Base-by-base conservation (phyloP, 2,329 filamentous ascomycete genomes). In the Fusarium sp. region DNA sequence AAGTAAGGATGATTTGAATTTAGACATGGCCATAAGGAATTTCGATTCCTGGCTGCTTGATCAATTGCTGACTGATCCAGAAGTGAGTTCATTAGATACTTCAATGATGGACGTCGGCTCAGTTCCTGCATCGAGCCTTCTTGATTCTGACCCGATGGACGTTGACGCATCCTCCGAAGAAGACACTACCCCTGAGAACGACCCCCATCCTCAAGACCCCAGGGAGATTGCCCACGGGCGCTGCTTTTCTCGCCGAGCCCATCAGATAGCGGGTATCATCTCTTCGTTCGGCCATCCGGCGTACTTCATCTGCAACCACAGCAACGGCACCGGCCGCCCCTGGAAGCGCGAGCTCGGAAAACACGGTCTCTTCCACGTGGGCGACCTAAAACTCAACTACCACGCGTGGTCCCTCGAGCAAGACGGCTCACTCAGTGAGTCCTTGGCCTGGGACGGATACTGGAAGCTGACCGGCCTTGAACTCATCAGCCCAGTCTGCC, bases 351-450 rank as follows among this genome's bases (percentile, higher is more conserved):
- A 68, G 13, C 58, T 77, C n/a, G 42, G 33, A 11, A 29, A 65
- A 18, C 31, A 42, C 20, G 52, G 60, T 3, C 31, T 57, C 6
- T 35, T 59, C 7, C 57, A 63, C 22, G 36, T 57, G 6, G 8
- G 47, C 6, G 36, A 31, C 4, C 42, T 68, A 6, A 9, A n/a
- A 3, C 22, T 27, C 14, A 31, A 61, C 14, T 76, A 65, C 36
- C 73, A 76, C 20, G 50, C 52, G 6, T 77, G 75, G 75, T 50
- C 45, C 22, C 22, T 73, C 38, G n/a, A 9, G 18, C 8, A 18
- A 2, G 71, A 77, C 29, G 22, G 7, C 4, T 74, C 73, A 1
- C 16, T 71, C 36, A 9, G 2, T 0, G 6, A 2, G 5, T 2
- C n/a, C 36, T 2, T 1, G 2, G 8, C 13, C 0, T 77, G 74